Conservation (phyloP, 164 flowering plant species). For the Dillenia turbinata region DNA sequence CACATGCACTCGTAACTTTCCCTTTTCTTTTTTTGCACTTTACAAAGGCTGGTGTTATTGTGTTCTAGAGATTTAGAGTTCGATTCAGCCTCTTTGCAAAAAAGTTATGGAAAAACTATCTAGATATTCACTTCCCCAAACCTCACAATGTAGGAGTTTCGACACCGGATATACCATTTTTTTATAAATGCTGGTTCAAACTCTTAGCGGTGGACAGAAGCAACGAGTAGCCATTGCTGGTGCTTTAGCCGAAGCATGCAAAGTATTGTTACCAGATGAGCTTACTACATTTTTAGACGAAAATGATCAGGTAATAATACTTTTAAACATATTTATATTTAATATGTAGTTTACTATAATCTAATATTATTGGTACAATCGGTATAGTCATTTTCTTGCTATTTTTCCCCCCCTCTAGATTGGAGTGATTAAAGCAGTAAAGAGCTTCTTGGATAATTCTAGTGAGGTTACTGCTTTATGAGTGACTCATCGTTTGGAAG, state of each 20-base stretch:
- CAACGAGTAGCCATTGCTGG: constrained; percentile 98
- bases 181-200: constrained; percentile 85
- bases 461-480: constrained; percentile 78
- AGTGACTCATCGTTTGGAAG: constrained; percentile 96
- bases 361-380: not conserved
- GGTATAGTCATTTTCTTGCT: not conserved
- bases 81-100: too few relatives aligned
- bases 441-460: constrained; percentile 45
- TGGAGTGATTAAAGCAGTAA: constrained; percentile 84
- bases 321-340: not conserved
- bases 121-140: too few relatives aligned
- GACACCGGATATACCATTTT: too few relatives aligned
- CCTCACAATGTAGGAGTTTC: too few relatives aligned
- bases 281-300: constrained; percentile 96
- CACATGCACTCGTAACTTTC: not conserved
- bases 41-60: too few relatives aligned
- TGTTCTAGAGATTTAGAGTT: too few relatives aligned
- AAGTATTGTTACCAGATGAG: constrained; percentile 83
- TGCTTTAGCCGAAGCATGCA: constrained; percentile 86
- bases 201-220: constrained; percentile 98
- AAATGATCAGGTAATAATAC: constrained; percentile 67
- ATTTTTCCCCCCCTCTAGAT: constrained; percentile 30
- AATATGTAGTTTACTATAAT: not conserved
- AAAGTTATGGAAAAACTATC: too few relatives aligned
- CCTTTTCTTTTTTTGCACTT: constrained; percentile 6